Evolutionary conservation across 2,329 filamentous ascomycete genomes (phyloP).

Genomic region (Beauveria australis): DNA sequence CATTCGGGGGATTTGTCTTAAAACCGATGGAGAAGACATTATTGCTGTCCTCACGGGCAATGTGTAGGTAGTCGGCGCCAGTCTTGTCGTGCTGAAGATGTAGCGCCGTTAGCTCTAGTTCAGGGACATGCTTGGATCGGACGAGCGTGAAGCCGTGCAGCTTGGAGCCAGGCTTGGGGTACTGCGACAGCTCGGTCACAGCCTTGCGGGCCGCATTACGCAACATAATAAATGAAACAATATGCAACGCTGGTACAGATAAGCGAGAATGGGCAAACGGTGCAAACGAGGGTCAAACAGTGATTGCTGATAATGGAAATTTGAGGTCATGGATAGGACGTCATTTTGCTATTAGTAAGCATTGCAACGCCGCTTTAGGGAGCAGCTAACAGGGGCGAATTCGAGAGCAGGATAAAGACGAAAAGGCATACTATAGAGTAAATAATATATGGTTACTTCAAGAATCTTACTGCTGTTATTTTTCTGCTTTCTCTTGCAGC

Average conservation of each 20-base stretch:
- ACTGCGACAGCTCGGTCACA: slow-evolving; percentile 66
- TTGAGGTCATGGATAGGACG: not conserved
- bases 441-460: too few species aligned
- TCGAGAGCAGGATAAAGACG: too few species aligned
- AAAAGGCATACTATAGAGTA: too few species aligned
- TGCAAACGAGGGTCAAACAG: not conserved
- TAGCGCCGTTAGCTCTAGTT: slow-evolving; percentile 85
- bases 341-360: slow-evolving; percentile 9
- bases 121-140: slow-evolving; percentile 83
- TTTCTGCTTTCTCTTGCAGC: too few species aligned
- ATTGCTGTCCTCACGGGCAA: slow-evolving; percentile 91
- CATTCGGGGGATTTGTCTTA: slow-evolving; percentile 96
- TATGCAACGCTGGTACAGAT: not conserved
- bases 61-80: slow-evolving; percentile 89
- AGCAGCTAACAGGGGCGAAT: not conserved
- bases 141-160: slow-evolving; percentile 90
- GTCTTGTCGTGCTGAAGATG: slow-evolving; percentile 92
- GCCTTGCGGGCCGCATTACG: slow-evolving; percentile 50
- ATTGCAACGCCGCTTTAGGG: slow-evolving; percentile 6
- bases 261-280: not conserved
- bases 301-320: not conserved
- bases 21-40: slow-evolving; percentile 99
- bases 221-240: slow-evolving; percentile 32
- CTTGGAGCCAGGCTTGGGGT: slow-evolving; percentile 73
- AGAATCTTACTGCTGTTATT: too few species aligned